phyloP scores from a whole-genome alignment of 129 eudicot genomes.

The Arctium minus region DNA sequence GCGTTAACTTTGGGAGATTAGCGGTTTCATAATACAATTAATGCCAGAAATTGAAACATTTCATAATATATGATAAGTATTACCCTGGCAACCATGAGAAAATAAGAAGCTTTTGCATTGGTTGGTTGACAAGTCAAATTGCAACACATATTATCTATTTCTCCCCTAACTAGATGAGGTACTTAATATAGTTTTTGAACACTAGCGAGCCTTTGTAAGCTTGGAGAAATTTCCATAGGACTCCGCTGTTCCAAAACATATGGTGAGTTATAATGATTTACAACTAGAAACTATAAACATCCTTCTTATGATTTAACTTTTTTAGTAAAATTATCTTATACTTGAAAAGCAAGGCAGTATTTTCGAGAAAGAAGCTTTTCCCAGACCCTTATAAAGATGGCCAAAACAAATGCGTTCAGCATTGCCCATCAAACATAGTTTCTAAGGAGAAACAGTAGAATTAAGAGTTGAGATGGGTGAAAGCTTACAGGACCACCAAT shows the following conservation, averaged over 20 bases:
- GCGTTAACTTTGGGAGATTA: neutral
- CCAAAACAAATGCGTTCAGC: neutral
- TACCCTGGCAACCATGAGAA: neutral
- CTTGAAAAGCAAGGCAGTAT: neutral
- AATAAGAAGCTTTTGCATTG: neutral
- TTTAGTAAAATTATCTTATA: neutral
- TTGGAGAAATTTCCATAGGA: neutral
- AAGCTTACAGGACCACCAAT: constrained; percentile 85
- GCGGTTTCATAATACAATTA: neutral
- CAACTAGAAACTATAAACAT: neutral
- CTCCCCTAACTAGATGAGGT: neutral
- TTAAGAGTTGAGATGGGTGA: neutral
- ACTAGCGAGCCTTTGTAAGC: neutral
- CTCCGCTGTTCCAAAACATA: neutral
- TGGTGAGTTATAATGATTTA: neutral
- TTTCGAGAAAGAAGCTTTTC: neutral
- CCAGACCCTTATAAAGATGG: neutral
- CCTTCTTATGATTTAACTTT: neutral
- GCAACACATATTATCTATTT: too few species aligned
- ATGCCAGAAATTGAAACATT: neutral
- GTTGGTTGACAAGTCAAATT: neutral
- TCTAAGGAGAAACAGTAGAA: neutral
- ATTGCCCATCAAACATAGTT: neutral
- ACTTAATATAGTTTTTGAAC: too few species aligned
- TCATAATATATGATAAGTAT: neutral